Conservation (phyloP, 345 rosid species). For the Luvunga scandens region DNA sequence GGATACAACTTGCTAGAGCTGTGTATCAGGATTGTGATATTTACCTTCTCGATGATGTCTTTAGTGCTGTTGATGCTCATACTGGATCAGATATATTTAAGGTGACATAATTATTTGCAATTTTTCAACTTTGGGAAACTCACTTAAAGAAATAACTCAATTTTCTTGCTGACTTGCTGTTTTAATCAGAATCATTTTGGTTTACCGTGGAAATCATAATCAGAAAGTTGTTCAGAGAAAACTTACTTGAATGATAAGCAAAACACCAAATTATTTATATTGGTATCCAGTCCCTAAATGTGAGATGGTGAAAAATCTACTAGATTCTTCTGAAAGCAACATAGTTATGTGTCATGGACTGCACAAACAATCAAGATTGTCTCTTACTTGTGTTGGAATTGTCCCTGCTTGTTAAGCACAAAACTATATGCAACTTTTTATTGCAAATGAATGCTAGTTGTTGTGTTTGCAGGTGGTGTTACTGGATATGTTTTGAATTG, state of each 20-base stretch:
- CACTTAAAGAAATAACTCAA: not conserved
- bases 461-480: not conserved
- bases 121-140: not conserved
- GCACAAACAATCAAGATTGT: not conserved
- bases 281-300: not conserved
- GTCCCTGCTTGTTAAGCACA: not conserved
- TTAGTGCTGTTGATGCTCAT: constrained; percentile 97
- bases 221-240: not conserved
- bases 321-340: not conserved
- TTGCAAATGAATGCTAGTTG: not conserved
- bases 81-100: constrained; percentile 90
- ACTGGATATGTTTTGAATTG: not conserved
- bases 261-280: not conserved
- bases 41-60: constrained; percentile 90
- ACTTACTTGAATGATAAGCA: not conserved
- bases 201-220: not conserved
- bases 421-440: not conserved
- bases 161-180: not conserved
- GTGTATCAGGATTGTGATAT: constrained; percentile 89
- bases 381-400: not conserved
- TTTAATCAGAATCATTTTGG: not conserved
- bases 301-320: not conserved
- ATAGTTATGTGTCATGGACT: not conserved
- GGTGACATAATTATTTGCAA: constrained; percentile 35
- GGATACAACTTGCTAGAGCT: constrained; percentile 90